These are phyloP conservation scores for Nicotiana tomentosiformis DNA, from an alignment of 257 asterid genomes.

Conservation along the genomic window DNA sequence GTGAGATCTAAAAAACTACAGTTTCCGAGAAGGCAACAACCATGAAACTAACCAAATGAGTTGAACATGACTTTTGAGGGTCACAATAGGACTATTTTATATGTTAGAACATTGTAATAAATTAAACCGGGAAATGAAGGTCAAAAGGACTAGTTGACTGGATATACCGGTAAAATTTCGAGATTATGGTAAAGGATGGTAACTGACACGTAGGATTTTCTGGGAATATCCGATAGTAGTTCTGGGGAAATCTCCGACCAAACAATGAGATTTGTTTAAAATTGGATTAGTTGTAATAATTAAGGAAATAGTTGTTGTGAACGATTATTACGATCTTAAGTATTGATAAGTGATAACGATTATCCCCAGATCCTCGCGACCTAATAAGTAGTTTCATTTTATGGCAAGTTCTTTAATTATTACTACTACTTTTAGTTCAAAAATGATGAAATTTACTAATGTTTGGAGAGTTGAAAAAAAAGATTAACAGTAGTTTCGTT, in stretches of 20 bases:
- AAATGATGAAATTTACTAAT: background rate
- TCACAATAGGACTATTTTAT: background rate
- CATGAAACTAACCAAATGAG: background rate
- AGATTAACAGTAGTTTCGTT: background rate
- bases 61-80: background rate
- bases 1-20: background rate
- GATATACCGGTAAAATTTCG: conserved; percentile 17
- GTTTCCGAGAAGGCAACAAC: conserved; percentile 3
- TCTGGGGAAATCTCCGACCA: conserved; percentile 24
- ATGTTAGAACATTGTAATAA: background rate
- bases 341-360: background rate
- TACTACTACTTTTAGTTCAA: background rate
- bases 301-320: background rate
- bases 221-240: conserved; percentile 42
- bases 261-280: conserved; percentile 17
- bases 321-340: conserved; percentile 10
- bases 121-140: conserved; percentile 29
- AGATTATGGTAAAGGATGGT: conserved; percentile 22
- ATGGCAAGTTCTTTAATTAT: background rate
- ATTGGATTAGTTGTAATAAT: background rate
- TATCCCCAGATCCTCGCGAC: conserved; percentile 5
- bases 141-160: conserved; percentile 14
- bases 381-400: background rate
- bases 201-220: conserved; percentile 56
- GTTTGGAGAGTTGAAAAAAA: background rate